Conservation (phyloP, 2,329 filamentous ascomycete genomes). For the Cladosporium velox region DNA sequence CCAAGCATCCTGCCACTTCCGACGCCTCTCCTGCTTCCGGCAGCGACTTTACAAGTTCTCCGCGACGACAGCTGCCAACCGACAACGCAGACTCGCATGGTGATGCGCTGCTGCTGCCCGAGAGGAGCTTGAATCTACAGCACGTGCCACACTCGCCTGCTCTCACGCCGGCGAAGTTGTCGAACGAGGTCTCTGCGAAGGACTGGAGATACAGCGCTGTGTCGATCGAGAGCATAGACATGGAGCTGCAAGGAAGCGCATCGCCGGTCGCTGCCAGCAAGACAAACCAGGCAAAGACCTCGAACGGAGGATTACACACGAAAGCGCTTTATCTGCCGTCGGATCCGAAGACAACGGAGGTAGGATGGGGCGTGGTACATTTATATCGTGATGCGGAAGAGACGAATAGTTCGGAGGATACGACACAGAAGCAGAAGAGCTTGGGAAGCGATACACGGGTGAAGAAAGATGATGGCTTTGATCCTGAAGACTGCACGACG, state of each 20-base stretch:
- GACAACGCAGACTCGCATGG: constrained; percentile 35
- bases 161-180: constrained; percentile 38
- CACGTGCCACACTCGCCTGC: constrained; percentile 38
- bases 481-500: constrained; percentile 73
- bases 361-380: constrained; percentile 91
- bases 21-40: constrained; percentile 11
- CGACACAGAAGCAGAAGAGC: constrained; percentile 43
- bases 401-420: constrained; percentile 61
- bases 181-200: constrained; percentile 52
- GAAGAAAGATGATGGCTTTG: constrained; percentile 34
- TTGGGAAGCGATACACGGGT: constrained; percentile 24
- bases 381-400: constrained; percentile 86
- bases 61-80: constrained; percentile 8
- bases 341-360: constrained; percentile 69
- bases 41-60: constrained; percentile 20
- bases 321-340: constrained; percentile 78
- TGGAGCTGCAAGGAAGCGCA: constrained; percentile 46
- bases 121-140: constrained; percentile 40
- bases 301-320: constrained; percentile 68
- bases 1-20: constrained; percentile 16
- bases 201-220: constrained; percentile 86
- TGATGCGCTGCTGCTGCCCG: constrained; percentile 39
- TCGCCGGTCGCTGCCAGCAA: constrained; percentile 37
- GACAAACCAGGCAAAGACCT: constrained; percentile 50
- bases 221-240: constrained; percentile 77